Evolutionary conservation across 768 basidiomycete genomes (phyloP), one percentile per base, ranked within the genome.

Genomic region (Paxillus ammoniavirescens): DNA sequence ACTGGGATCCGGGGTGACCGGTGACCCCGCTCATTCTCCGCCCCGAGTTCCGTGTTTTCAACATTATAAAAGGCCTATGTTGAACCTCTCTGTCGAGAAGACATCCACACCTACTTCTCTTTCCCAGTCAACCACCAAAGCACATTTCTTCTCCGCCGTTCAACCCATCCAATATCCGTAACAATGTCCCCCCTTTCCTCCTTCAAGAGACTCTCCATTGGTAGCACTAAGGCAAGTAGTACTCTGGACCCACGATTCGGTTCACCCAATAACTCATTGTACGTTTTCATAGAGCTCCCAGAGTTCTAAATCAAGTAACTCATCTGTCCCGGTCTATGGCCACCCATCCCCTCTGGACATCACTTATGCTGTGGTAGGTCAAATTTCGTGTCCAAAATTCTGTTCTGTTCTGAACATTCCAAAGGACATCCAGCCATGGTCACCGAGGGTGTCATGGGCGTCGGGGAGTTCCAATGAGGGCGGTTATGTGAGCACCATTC

Each of bases 121-220:
- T 18, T 21, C 28, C 26, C 49, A 49, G 31, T 18, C 14, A 9
- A 14, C 18, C 43, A 45, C n/a, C 46, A 54, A 17, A 54, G 17
- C 33, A 12, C 21, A 13, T 23, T 35, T 31, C 33, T 18, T 28
- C 21, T 49, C 33, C 35, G 9, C 18, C 13, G 1, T 38, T 13
- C 42, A 45, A 49, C 44, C 15, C 10, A 8, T 46, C 28, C 17
- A 35, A 12, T 31, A 44, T 30, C 21, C 21, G 6, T 15, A 18
- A 46, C 51, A 18, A 67, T 65, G 60, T 56, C 47, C 3, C 51
- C 65, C 18, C 46, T 65, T 14, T 47, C 41, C 9, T 55, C 56
- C 6, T 49, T 67, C 47, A 67, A 57, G 55, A 67, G 65, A 49
- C 53, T 52, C 38, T 67, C 64, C 37, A 13, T 57, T 8, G 23